These are phyloP conservation scores for Miamiensis avidus DNA, from an alignment of 169 alveolate species.

Conservation along the genomic window DNA sequence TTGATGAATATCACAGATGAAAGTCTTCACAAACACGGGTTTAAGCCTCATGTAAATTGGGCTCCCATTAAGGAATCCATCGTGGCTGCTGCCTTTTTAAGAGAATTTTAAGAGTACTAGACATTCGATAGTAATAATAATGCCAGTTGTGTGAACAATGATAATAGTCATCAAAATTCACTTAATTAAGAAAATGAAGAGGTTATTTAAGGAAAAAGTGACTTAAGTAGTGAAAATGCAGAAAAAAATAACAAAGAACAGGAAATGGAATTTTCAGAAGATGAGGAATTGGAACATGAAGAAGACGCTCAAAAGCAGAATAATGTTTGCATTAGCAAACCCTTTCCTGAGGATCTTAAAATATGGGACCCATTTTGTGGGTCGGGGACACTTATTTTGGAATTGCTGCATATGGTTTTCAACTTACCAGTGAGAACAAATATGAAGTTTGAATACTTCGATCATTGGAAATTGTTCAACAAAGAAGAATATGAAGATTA, in stretches of 20 bases:
- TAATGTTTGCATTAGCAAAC: no score
- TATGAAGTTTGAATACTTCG: neutral
- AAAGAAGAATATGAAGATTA: constrained; percentile 4
- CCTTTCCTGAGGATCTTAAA: neutral
- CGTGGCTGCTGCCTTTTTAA: constrained; percentile 25
- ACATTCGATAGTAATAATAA: neutral
- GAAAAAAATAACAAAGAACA: no score
- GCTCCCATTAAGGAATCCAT: constrained; percentile 40
- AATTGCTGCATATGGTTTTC: neutral
- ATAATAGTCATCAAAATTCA: no score
- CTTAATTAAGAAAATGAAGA: no score
- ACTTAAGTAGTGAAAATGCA: no score
- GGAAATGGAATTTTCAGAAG: no score
- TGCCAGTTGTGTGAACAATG: no score
- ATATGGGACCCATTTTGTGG: constrained; percentile 57
- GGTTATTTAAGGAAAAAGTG: no score
- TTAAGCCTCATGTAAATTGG: constrained; percentile 32
- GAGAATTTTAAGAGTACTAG: neutral
- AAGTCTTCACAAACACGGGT: constrained; percentile 42
- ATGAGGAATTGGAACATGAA: no score
- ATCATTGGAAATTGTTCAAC: constrained; percentile 2
- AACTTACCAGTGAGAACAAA: neutral
- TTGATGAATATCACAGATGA: constrained; percentile 23
- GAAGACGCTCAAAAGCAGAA: no score
- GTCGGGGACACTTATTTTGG: constrained; percentile 36